These are phyloP conservation scores for Schizosaccharomyces versatilis DNA, from an alignment of 1,139 yeast genomes.

Conservation along the genomic window DNA sequence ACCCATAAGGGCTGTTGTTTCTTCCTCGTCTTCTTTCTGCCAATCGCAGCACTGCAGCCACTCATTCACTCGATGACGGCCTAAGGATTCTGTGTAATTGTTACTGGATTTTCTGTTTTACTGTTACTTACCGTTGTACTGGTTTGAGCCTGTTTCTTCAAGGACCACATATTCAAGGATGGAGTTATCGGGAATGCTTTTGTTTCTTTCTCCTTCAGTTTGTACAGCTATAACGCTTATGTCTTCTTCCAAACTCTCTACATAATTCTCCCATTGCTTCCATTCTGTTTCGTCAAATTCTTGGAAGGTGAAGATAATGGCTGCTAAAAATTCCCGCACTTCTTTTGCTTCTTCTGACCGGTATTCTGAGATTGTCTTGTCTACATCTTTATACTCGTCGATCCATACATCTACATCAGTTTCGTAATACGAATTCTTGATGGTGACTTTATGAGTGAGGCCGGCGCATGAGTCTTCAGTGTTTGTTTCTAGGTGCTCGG, in stretches of 20 bases:
- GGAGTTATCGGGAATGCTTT: neutral
- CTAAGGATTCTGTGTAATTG: neutral
- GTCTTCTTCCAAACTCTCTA: neutral
- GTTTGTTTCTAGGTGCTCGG: neutral
- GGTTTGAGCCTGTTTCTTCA: neutral
- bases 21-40: too few species aligned
- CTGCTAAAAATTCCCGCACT: conserved; percentile 7
- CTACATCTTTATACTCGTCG: conserved; percentile 7
- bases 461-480: conserved; percentile 8
- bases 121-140: neutral
- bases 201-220: neutral
- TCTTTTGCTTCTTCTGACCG: conserved; percentile 9
- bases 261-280: neutral
- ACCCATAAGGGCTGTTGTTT: neutral
- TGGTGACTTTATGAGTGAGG: conserved; percentile 5
- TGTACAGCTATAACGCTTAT: neutral
- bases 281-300: neutral
- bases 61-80: too few species aligned
- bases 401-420: conserved; percentile 9
- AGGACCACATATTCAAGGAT: neutral
- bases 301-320: conserved; percentile 7
- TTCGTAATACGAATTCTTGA: conserved; percentile 8
- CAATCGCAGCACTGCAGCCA: too few species aligned
- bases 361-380: conserved; percentile 4
- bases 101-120: neutral